Evolutionary conservation across 2,329 filamentous ascomycete genomes (phyloP).

Genomic region (Colletotrichum somersetense): DNA sequence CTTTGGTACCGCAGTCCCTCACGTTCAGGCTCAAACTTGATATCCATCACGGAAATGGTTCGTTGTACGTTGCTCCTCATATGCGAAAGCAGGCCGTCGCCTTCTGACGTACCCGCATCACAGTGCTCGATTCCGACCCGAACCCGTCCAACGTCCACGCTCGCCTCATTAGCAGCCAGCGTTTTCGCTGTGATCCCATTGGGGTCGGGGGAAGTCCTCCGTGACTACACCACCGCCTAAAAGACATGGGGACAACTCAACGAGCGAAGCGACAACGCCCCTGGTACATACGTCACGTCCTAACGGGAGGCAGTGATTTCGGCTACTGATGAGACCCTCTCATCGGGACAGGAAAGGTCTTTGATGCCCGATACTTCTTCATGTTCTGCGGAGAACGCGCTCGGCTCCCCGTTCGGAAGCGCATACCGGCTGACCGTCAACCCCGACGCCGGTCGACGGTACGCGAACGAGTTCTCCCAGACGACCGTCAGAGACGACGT

Average conservation of each 20-base stretch:
- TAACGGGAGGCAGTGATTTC: too few relatives aligned
- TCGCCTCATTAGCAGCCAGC: slow-evolving; percentile 86
- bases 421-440: slow-evolving; percentile 12
- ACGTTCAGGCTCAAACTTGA: too few relatives aligned
- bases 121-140: slow-evolving; percentile 21
- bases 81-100: neutral
- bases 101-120: neutral
- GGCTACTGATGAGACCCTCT: too few relatives aligned
- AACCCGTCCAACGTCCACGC: slow-evolving; percentile 89
- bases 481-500: slow-evolving; percentile 78
- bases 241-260: slow-evolving; percentile 74
- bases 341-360: too few relatives aligned
- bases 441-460: slow-evolving; percentile 41
- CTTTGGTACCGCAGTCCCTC: neutral
- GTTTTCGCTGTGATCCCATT: slow-evolving; percentile 88
- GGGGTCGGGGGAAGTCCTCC: slow-evolving; percentile 87
- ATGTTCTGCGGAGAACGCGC: slow-evolving; percentile 85
- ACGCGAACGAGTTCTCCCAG: slow-evolving; percentile 69
- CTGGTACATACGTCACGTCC: too few relatives aligned
- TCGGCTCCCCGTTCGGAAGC: slow-evolving; percentile 82
- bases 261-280: slow-evolving; percentile 71
- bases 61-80: neutral
- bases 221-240: slow-evolving; percentile 79
- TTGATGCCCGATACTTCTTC: too few relatives aligned
- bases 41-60: neutral